These are phyloP conservation scores for Bullera alba DNA, from an alignment of 768 basidiomycete genomes.

Conservation along the genomic window DNA sequence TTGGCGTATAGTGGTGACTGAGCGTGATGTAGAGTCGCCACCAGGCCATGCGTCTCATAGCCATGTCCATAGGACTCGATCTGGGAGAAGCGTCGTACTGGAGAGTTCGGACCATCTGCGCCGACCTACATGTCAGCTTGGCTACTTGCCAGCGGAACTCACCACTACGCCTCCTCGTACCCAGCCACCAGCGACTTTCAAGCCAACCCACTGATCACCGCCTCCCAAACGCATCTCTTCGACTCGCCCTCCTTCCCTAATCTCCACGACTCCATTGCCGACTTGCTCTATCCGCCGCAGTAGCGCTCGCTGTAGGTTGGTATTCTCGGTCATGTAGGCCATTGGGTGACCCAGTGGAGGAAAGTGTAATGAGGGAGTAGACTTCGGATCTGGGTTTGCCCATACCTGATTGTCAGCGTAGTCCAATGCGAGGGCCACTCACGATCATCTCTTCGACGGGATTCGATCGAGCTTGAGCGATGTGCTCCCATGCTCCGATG, in stretches of 20 bases:
- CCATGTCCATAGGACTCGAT: constrained; percentile 87
- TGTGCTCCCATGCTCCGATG: constrained; percentile 74
- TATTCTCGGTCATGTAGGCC: constrained; percentile 82
- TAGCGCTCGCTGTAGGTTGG: constrained; percentile 82
- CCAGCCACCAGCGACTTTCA: constrained; percentile 61
- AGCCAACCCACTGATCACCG: constrained; percentile 68
- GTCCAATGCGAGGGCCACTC: constrained; percentile 16
- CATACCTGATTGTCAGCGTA: constrained; percentile 56
- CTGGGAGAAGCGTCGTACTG: constrained; percentile 75
- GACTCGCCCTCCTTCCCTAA: constrained; percentile 71
- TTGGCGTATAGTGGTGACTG: constrained; percentile 54
- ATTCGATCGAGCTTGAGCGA: constrained; percentile 62
- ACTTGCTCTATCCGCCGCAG: constrained; percentile 56
- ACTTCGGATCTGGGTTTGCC: constrained; percentile 47
- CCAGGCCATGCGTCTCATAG: constrained; percentile 81
- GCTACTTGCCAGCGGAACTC: too few species aligned
- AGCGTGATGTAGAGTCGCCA: constrained; percentile 74
- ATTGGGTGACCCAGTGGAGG: constrained; percentile 51
- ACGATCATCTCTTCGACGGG: constrained; percentile 83
- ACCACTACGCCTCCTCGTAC: constrained; percentile 72
- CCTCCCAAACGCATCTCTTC: constrained; percentile 57
- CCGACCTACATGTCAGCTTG: too few species aligned
- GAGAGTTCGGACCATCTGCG: constrained; percentile 91
- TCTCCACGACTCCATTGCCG: constrained; percentile 52
- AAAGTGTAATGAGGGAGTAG: constrained; percentile 39